Evolutionary conservation across 805 yeast species (phyloP), one percentile per base, ranked within the genome.

Genomic region (Yamadazyma endophytica): DNA sequence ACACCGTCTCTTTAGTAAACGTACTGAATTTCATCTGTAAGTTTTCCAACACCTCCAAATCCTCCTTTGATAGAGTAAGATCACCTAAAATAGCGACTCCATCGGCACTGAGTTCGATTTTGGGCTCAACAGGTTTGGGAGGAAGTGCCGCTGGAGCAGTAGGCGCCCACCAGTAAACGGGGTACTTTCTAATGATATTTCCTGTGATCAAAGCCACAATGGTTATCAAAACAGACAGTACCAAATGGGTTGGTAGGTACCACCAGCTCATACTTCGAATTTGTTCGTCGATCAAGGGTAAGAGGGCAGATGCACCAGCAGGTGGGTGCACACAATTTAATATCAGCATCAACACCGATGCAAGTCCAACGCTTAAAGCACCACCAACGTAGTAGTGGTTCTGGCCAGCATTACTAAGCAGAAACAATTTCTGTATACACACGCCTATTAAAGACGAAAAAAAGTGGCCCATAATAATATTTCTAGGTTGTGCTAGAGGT

Each of bases 271-370:
- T 60, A 3, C 30, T 41, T 9, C 74, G 50, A 3, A 77, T 57
- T 6, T 46, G 40, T 1, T 49, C 68, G 31, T 76, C 79, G 0
- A 71, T 45, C 2, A 68, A 54, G 0, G 85, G 82, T 6, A 79
- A 52, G 21, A 79, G 46, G 0, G 86, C 84, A 7, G 80, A 68
- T 1, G 86, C 85, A 2, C 87, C 87, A 1, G 80, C 78, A 0
- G 87, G 87, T 0, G 87, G 87, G 48, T 80, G 86, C 1, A 77
- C 72, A 36, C 78, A 70, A 39, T 75, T 75, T 4, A 67, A 50
- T 1, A 76, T 39, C 9, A 70, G 54, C 82, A 77, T 77, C 2
- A 57, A 50, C 8, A 73, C 75, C 6, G 79, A 70, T 2, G 80
- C 44, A 4, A 75, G 36, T 0, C 69, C 79, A 6, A 77, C 81